Evolutionary conservation across 257 asterid genomes (phyloP).

Genomic region (Fraxinus excelsior): DNA sequence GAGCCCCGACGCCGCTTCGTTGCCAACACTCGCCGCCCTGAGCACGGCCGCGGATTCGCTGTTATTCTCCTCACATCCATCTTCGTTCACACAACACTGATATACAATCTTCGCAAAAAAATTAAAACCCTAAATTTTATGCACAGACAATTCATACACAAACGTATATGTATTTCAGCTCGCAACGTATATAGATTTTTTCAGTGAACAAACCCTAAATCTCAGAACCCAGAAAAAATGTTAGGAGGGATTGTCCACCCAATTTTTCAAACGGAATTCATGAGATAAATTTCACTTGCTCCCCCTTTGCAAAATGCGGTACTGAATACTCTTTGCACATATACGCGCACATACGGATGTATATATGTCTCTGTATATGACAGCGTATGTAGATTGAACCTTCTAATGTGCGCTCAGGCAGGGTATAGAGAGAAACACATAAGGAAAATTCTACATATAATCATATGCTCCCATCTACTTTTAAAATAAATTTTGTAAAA

Average conservation of each 20-base stretch:
- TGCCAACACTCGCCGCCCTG: slow-evolving; percentile 90
- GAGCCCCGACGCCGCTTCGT: slow-evolving; percentile 80
- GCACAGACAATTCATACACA: slow-evolving; percentile 25
- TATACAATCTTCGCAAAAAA: slow-evolving; percentile 27
- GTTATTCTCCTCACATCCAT: slow-evolving; percentile 94
- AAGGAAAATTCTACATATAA: too few relatives aligned
- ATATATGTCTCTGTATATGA: background rate
- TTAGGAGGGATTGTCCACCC: slow-evolving; percentile 33
- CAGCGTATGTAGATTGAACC: background rate
- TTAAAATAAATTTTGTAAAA: too few relatives aligned
- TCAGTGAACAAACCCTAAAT: slow-evolving; percentile 38
- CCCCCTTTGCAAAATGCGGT: slow-evolving; percentile 13
- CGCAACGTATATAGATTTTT: slow-evolving; percentile 8
- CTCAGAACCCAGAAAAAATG: slow-evolving; percentile 46
- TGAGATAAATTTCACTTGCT: slow-evolving; percentile 13
- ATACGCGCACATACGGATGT: background rate
- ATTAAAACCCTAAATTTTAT: slow-evolving; percentile 26
- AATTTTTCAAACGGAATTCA: slow-evolving; percentile 20
- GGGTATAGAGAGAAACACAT: too few relatives aligned
- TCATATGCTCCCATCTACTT: too few relatives aligned
- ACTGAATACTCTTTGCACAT: background rate
- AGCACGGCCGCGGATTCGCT: slow-evolving; percentile 93
- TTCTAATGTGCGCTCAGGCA: slow-evolving; percentile 1
- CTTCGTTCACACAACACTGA: slow-evolving; percentile 25
- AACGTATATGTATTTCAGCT: slow-evolving; percentile 25